Evolutionary conservation across 208 protist species (phyloP), one percentile per base, ranked within the genome.

Genomic region (Angomonas deanei): DNA sequence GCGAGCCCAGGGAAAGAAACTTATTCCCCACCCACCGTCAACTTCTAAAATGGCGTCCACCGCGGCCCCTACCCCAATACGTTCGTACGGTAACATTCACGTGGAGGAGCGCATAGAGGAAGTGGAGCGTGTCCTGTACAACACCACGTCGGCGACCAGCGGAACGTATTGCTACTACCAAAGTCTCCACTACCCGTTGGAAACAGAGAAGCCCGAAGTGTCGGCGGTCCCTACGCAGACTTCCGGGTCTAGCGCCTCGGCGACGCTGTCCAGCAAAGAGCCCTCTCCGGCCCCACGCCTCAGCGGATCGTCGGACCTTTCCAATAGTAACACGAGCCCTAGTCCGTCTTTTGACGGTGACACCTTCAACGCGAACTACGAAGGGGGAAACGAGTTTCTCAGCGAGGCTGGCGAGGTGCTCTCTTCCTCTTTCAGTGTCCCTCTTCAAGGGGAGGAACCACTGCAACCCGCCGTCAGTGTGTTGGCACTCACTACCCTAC

Each of bases 401-500:
- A 50, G 65, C 32, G 55, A 64, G 34, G 64, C 50, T 0, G 68
- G 58, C n/a, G 70, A 64, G 30, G 66, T 65, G 60, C 26, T 70
- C n/a, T 54, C 55, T 1, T 70, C 78, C 30, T 80, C 74, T 2
- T 76, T 76, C 34, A 61, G 63, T 24, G 52, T 60, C 0, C 32
- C 60, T 11, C 23, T 49, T 0, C 72, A 67, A 1, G 66, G n/a
- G 4, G 72, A 68, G 4, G 72, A 74, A n/a, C 72, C 83, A 19
- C 70, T 73, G 46, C 62, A 75, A 13, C 75, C 74, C 38, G 71
- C 78, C 6, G 79, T 92, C 10, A 89, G 72, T 48, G 72, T 78
- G 15, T 70, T 94, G 36, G 73, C 80, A 10, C 76, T 94, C 64
- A 81, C 80, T 3, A 86, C 84, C 24, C 50, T 94, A 49, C 74